Conservation (phyloP, 2,329 filamentous ascomycete species). For the Colletotrichum eleusines region DNA sequence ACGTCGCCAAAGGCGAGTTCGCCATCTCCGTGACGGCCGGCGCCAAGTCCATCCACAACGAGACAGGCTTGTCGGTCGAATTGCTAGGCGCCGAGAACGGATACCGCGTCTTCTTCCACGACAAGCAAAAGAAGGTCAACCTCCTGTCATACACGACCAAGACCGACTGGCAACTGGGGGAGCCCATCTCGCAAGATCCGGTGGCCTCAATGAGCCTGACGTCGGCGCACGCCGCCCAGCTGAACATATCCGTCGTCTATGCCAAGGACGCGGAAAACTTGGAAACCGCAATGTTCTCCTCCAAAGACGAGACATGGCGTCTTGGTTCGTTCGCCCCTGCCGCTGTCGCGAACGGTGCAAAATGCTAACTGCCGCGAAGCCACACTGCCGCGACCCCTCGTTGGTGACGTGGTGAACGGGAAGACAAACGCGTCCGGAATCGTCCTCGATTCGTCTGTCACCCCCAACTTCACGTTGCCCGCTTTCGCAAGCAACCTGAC, state of each 20-base stretch:
- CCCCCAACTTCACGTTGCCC: slow-evolving; percentile 26
- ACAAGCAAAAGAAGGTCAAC: slow-evolving; percentile 48
- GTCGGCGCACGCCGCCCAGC: slow-evolving; percentile 46
- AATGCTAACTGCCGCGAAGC: slow-evolving; percentile 46
- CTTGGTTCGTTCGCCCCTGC: slow-evolving; percentile 45
- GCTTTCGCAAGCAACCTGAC: slow-evolving; percentile 16
- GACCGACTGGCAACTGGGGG: slow-evolving; percentile 48
- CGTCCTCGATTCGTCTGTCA: slow-evolving; percentile 14
- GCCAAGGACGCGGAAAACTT: slow-evolving; percentile 51
- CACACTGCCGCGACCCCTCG: slow-evolving; percentile 50
- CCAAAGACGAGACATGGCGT: slow-evolving; percentile 49
- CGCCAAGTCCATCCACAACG: slow-evolving; percentile 45
- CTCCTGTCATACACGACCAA: slow-evolving; percentile 49
- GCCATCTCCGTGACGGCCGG: slow-evolving; percentile 46
- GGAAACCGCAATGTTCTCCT: slow-evolving; percentile 48
- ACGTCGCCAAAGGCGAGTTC: slow-evolving; percentile 48
- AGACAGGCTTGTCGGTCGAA: slow-evolving; percentile 49
- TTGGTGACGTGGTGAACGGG: slow-evolving; percentile 28
- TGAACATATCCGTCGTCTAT: slow-evolving; percentile 52
- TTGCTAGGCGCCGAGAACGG: slow-evolving; percentile 50
- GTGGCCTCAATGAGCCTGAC: slow-evolving; percentile 47
- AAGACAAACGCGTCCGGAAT: slow-evolving; percentile 24
- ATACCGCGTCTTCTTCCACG: slow-evolving; percentile 56
- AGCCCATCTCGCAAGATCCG: slow-evolving; percentile 49
- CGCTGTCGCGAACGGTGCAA: not conserved